Evolutionary conservation across 495 filamentous ascomycete genomes (phyloP), one percentile per base, ranked within the genome.

Genomic region (Podospora pseudocomata): DNA sequence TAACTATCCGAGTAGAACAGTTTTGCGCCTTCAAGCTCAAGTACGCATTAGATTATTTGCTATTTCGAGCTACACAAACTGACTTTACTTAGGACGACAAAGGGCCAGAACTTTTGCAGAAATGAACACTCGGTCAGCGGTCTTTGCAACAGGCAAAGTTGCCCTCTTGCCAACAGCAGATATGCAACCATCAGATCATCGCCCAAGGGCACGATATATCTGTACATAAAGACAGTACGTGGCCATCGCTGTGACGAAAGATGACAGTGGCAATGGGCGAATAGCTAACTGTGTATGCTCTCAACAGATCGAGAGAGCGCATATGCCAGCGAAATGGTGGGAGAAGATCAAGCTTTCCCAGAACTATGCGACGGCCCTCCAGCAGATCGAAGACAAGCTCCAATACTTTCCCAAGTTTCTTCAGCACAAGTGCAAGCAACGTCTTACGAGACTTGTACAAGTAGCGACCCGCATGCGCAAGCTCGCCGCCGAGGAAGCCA

Each of bases 21-120:
- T 97, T 97, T 77, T 99, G 95, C 81, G 89, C 92, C 60, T 98
- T 93, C 83, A 98, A 97, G 74, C 84, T 98, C 69, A 98, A 98
- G 91, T 95, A 81, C 77, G 86, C 80, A 15, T 61, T 60, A 57
- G 57, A 15, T 60, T 57, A 32, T 32, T 64, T 65, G 62, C 39
- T 23, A 60, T 65, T 65, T 70, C 34, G 63, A 64, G 39, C 32
- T 68, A 69, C 72, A 73, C 60, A 70, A 60, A 70, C 72, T 60
- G 74, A 67, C 71, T 90, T 44, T 0, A 15, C 2, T 1, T 53
- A 76, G 91, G 82, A 96, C 93, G 7, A 92, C 92, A 23, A 97
- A 97, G 81, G 88, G 90, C 34, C 89, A 94, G 78, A 97, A 88
- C 74, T 99, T 98, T 81, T 99, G 95, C 96, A 80, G 94, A 97